Percentiles rank a stretch among this genome's conserved stretches.
Evolutionary conservation across 768 basidiomycete species (phyloP).

Genomic region (Terana coerulea): DNA sequence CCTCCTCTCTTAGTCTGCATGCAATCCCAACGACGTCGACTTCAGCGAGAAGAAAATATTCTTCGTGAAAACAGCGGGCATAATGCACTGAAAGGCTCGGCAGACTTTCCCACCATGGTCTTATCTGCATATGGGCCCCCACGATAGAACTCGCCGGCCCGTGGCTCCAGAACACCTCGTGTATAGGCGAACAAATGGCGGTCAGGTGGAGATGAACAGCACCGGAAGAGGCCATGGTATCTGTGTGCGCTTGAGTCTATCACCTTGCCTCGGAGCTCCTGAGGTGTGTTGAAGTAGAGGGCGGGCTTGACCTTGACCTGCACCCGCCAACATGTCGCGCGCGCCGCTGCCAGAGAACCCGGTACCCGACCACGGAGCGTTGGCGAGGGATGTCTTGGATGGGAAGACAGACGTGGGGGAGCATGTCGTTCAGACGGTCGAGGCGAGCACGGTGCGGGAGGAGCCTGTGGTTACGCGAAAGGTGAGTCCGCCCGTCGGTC

Average conservation of each 20-base stretch:
- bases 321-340: conserved; percentile 8
- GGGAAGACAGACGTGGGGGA: not conserved
- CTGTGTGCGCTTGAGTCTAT: too few relatives aligned
- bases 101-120: not conserved
- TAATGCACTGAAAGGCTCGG: too few relatives aligned
- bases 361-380: not conserved
- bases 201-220: conserved; percentile 2
- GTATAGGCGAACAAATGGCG: not conserved
- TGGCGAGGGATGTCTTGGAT: conserved; percentile 1
- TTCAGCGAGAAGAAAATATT: too few relatives aligned
- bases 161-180: not conserved
- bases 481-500: conserved; percentile 6
- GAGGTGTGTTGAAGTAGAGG: not conserved
- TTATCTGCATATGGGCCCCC: not conserved
- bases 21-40: too few relatives aligned
- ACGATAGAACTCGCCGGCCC: not conserved
- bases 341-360: conserved; percentile 2
- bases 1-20: too few relatives aligned
- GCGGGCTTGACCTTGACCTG: not conserved
- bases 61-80: too few relatives aligned
- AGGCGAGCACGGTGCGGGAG: conserved; percentile 21
- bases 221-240: too few relatives aligned
- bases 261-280: too few relatives aligned
- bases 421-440: not conserved
- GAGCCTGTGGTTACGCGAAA: conserved; percentile 69